Conservation (phyloP, 495 filamentous ascomycete species). For the Arthonia radiata region DNA sequence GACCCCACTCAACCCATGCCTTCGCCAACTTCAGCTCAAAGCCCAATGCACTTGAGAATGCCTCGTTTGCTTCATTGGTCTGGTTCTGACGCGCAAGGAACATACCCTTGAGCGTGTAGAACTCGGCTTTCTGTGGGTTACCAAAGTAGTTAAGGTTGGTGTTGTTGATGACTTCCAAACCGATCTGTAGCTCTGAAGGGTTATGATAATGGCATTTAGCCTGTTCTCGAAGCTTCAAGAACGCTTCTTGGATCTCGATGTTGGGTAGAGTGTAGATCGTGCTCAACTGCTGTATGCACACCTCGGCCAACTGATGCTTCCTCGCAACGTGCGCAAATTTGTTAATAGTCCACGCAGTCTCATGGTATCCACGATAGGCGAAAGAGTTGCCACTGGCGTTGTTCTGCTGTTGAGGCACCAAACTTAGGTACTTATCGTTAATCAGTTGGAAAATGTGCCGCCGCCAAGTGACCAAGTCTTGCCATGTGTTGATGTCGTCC, state of each 20-base stretch:
- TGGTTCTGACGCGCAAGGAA: constrained; percentile 83
- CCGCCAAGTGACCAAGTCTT: constrained; percentile 94
- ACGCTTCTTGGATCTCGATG: constrained; percentile 98
- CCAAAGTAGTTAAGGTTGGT: constrained; percentile 98
- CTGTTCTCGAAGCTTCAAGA: constrained; percentile 89
- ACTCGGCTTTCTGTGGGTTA: constrained; percentile 86
- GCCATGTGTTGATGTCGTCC: constrained; percentile 99
- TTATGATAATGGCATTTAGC: constrained; percentile 98
- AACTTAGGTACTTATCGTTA: constrained; percentile 70
- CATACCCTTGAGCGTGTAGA: constrained; percentile 98
- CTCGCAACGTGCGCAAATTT: constrained; percentile 92
- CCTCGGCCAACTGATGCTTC: constrained; percentile 88
- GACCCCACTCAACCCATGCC: constrained; percentile 98
- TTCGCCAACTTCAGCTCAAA: constrained; percentile 89
- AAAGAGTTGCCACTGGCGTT: constrained; percentile 67
- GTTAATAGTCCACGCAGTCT: constrained; percentile 99
- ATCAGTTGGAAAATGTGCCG: constrained; percentile 97
- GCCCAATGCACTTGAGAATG: constrained; percentile 81
- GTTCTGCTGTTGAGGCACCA: constrained; percentile 58
- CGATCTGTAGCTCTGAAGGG: constrained; percentile 64
- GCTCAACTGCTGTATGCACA: constrained; percentile 88
- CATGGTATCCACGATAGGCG: constrained; percentile 90
- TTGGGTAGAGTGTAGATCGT: constrained; percentile 97
- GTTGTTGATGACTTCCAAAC: constrained; percentile 96
- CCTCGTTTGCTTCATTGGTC: constrained; percentile 71